These are phyloP conservation scores for Phytophthora cactorum DNA, from an alignment of 352 stramenopile species.

Conservation along the genomic window DNA sequence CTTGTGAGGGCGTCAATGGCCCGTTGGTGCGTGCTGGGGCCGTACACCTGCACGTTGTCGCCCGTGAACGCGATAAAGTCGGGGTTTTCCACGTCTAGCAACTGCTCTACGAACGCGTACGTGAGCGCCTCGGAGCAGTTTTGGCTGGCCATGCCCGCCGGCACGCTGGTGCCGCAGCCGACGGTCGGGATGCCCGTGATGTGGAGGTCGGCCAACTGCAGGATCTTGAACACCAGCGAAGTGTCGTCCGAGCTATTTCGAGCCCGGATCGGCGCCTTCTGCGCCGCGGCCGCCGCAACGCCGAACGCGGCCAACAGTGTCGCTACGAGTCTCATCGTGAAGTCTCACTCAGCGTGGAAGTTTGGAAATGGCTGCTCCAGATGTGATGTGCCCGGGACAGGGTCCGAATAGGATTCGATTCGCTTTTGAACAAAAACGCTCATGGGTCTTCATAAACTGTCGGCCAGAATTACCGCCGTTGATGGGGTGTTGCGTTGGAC, in stretches of 20 bases:
- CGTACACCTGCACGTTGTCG: conserved; percentile 57
- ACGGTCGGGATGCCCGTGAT: conserved; percentile 50
- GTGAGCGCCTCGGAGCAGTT: conserved; percentile 56
- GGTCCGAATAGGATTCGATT: background rate
- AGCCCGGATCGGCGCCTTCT: conserved; percentile 28
- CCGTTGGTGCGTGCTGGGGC: conserved; percentile 29
- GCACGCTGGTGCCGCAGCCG: conserved; percentile 30
- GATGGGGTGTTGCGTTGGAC: conserved; percentile 19
- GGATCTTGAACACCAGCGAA: conserved; percentile 55
- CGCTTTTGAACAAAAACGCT: conserved; percentile 12
- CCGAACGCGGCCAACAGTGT: background rate
- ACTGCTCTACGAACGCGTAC: conserved; percentile 48
- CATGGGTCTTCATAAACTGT: conserved; percentile 11
- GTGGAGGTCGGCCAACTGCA: conserved; percentile 67
- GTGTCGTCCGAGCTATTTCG: conserved; percentile 26
- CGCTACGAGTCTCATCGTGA: conserved; percentile 16
- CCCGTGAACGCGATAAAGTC: conserved; percentile 67
- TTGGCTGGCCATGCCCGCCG: conserved; percentile 29
- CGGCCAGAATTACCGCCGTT: conserved; percentile 4
- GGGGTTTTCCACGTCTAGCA: conserved; percentile 58
- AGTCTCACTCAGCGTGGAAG: conserved; percentile 9
- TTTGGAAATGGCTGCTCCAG: conserved; percentile 30
- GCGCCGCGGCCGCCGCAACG: conserved; percentile 1
- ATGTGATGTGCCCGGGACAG: background rate
- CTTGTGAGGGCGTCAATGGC: conserved; percentile 47